Base-by-base conservation (phyloP, 179 eudicot species). In the Sideroxylon spinosum region DNA sequence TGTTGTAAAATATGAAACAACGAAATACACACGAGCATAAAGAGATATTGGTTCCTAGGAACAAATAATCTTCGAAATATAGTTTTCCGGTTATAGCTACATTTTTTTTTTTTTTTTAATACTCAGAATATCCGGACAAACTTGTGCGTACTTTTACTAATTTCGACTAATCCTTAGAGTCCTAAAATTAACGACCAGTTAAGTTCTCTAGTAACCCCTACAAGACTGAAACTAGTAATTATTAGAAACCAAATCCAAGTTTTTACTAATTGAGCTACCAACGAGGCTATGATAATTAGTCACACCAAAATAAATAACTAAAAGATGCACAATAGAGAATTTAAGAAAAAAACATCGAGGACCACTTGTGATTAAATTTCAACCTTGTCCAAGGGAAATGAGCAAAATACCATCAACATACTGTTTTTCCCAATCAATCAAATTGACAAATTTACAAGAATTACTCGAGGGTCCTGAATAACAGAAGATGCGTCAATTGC, bases 391-490 rank as follows among this genome's bases (percentile, higher is more conserved):
- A n/a, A 60, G 5, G 28, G 23, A 74, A 74, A 60, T 60, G 32
- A 44, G 14, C 49, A 3, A 56, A 57, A 73, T 6, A 10, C 26
- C 32, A 32, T 57, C 8, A 52, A 22, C 63, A 52, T 53, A 29
- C 48, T 20, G 28, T 73, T 12, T 59, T 60, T 48, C 0, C 46
- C 32, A 71, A 25, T 56, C 23, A 46, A 17, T 44, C 37, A 79
- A 74, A 56, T 16, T 14, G 7, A 20, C 17, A 65, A n/a, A 75
- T 75, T 55, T 68, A 75, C 63, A 80, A 8, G 37, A 49, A 75
- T 8, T 66, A 14, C 75, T 13, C n/a, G 22, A 55, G 78, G 57
- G 44, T 52, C 52, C 50, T 28, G 69, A 70, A 59, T 6, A 9
- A 2, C 32, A 75, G 53, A 29, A 14, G 61, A 14, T 20, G 64